These are phyloP conservation scores for Mediolabrus comicus DNA, from an alignment of 108 stramenopile species.

Conservation along the genomic window DNA sequence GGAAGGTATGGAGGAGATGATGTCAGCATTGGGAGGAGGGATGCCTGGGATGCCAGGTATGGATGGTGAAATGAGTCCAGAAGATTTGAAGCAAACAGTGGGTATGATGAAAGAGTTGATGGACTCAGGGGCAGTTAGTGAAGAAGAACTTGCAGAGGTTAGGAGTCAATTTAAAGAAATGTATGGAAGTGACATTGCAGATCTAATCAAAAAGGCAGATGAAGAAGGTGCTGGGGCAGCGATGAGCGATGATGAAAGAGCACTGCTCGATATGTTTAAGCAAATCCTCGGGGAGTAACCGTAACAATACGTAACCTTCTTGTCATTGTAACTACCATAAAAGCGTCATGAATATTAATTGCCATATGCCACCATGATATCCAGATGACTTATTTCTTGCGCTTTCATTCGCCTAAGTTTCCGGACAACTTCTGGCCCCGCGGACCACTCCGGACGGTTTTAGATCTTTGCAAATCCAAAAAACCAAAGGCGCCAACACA, in stretches of 20 bases:
- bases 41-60: constrained; percentile 49
- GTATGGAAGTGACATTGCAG: constrained; percentile 76
- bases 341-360: no score
- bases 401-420: no score
- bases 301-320: no score
- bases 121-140: constrained; percentile 67
- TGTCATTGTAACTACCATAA: no score
- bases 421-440: no score
- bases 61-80: constrained; percentile 58
- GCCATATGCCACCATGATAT: no score
- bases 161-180: constrained; percentile 72
- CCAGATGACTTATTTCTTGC: no score
- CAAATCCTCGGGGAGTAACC: constrained; percentile 60
- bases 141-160: constrained; percentile 65
- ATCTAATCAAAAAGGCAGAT: constrained; percentile 68
- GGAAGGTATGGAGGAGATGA: constrained; percentile 85
- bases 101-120: constrained; percentile 65
- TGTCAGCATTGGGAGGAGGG: constrained; percentile 68
- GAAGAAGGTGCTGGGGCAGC: constrained; percentile 43
- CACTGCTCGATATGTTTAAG: constrained; percentile 80
- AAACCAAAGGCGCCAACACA: no score
- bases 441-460: no score
- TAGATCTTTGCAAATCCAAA: no score
- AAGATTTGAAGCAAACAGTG: constrained; percentile 74
- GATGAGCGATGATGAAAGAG: constrained; percentile 58